Conservation (phyloP, 148 eudicot species). For the Agrostemma githago region DNA sequence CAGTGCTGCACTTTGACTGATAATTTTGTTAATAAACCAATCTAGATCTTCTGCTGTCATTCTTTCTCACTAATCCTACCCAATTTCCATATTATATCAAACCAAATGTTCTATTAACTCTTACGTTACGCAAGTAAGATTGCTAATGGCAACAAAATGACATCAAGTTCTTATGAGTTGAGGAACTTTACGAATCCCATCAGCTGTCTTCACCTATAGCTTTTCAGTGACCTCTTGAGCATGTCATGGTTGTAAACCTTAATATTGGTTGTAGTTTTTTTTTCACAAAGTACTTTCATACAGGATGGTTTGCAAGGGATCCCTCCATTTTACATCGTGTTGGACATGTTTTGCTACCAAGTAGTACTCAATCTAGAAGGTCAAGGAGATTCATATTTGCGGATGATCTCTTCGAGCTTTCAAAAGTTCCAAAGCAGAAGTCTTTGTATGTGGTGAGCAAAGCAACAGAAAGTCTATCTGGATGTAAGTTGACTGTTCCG, state of each 20-base stretch:
- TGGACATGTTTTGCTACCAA: slow-evolving; percentile 73
- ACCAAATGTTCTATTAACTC: not conserved
- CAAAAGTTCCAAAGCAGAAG: slow-evolving; percentile 54
- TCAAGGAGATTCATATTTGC: slow-evolving; percentile 54
- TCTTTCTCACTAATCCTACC: not conserved
- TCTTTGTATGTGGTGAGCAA: slow-evolving; percentile 47
- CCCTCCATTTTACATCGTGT: slow-evolving; percentile 64
- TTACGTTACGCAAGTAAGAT: not conserved
- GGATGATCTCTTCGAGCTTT: slow-evolving; percentile 85
- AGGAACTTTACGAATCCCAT: not conserved
- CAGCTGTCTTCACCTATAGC: not conserved
- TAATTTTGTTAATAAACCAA: no score
- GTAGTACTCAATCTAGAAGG: slow-evolving; percentile 58
- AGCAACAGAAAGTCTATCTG: slow-evolving; percentile 53
- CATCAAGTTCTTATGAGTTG: not conserved
- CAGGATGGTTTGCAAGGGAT: slow-evolving; percentile 87
- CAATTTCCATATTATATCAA: not conserved
- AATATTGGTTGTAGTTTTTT: not conserved
- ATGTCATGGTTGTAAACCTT: not conserved
- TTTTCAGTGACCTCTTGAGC: not conserved
- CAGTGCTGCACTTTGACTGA: no score
- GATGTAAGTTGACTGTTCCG: slow-evolving; percentile 49
- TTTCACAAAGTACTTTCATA: slow-evolving; percentile 3
- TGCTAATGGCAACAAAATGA: not conserved
- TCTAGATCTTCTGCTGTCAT: not conserved